Conservation (phyloP, 192 early-diverging fungal species). For the Thamnidium elegans region DNA sequence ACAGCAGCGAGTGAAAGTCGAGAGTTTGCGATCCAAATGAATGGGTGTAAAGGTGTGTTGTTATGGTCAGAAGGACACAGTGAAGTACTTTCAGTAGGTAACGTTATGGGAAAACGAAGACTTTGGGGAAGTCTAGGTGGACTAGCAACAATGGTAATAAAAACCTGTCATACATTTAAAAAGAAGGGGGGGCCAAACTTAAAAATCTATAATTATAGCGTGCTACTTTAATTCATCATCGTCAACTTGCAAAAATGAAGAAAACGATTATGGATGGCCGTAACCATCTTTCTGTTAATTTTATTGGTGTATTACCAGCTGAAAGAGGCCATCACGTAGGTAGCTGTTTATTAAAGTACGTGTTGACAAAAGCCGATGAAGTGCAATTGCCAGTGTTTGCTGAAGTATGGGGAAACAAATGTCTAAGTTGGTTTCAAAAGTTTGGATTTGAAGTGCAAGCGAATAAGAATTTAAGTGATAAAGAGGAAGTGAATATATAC, state of each 20-base stretch:
- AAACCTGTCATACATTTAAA: background rate
- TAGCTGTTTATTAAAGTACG: conserved; percentile 5
- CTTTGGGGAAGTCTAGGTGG: background rate
- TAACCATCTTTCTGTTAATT: conserved; percentile 19
- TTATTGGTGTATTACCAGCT: conserved; percentile 23
- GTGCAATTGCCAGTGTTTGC: conserved; percentile 16
- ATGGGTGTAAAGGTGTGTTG: conserved; percentile 26
- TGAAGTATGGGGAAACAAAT: background rate
- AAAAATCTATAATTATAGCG: background rate
- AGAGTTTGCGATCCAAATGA: conserved; percentile 26
- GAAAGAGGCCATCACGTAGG: conserved; percentile 19
- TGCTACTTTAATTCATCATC: conserved; percentile 5
- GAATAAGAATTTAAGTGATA: conserved; percentile 1
- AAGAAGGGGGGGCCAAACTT: background rate
- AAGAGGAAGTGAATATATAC: background rate
- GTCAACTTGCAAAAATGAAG: conserved; percentile 3
- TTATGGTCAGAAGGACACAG: conserved; percentile 23
- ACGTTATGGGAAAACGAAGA: conserved; percentile 4
- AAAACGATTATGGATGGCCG: conserved; percentile 6
- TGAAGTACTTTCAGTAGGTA: conserved; percentile 10
- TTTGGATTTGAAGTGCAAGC: conserved; percentile 13
- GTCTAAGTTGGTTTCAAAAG: conserved; percentile 4
- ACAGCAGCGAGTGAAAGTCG: conserved; percentile 6
- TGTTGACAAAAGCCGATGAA: conserved; percentile 20
- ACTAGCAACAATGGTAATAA: conserved; percentile 1